These are phyloP conservation scores for Clitoria ternatea DNA, from an alignment of 306 rosid species.

Conservation along the genomic window DNA sequence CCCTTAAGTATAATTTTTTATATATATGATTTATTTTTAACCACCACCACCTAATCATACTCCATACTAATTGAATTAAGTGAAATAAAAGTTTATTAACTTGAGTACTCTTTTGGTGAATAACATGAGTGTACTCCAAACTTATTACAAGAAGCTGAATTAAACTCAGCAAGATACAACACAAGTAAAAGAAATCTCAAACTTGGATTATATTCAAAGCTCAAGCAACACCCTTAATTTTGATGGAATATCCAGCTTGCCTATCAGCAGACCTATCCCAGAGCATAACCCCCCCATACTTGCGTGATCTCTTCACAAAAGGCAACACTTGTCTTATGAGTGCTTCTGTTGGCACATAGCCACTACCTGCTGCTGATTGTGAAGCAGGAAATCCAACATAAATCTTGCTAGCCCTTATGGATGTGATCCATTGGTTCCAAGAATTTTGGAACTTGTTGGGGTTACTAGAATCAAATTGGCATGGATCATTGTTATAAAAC, in stretches of 20 bases:
- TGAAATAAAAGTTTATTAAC: background rate
- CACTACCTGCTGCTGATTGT: conserved; percentile 19
- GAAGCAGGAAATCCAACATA: conserved; percentile 37
- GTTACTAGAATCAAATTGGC: conserved; percentile 13
- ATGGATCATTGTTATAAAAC: conserved; percentile 41
- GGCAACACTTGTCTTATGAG: conserved; percentile 20
- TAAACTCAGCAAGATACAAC: background rate
- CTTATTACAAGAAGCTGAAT: background rate
- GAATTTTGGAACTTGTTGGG: conserved; percentile 4
- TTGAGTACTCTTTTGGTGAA: too few relatives aligned
- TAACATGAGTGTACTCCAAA: too few relatives aligned
- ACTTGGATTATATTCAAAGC: background rate
- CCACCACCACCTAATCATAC: too few relatives aligned
- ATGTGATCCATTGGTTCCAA: conserved; percentile 25
- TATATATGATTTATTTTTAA: too few relatives aligned
- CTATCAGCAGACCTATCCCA: conserved; percentile 22
- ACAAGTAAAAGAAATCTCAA: background rate
- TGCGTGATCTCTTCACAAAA: conserved; percentile 22
- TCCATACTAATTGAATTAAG: too few relatives aligned
- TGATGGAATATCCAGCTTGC: background rate
- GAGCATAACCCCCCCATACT: conserved; percentile 31
- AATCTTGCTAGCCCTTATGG: conserved; percentile 5
- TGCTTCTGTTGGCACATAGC: conserved; percentile 3
- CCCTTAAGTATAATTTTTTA: too few relatives aligned
- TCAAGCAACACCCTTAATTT: conserved; percentile 3